Percentiles rank a stretch among this genome's conserved stretches.
Evolutionary conservation across 805 yeast species (phyloP).

Genomic region (Candida sonorensis): DNA sequence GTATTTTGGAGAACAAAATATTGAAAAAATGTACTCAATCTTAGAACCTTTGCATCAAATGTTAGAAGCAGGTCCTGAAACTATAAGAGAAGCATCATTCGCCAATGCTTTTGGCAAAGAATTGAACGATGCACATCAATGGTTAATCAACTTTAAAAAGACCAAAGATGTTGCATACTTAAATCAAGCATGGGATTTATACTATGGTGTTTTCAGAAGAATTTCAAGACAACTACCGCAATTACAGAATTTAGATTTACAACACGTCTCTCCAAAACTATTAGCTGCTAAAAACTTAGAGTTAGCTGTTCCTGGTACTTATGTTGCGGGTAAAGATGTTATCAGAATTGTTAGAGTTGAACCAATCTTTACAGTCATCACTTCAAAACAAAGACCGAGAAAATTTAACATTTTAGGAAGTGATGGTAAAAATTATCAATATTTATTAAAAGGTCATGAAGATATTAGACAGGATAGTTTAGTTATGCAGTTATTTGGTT

Average conservation of each 20-base stretch:
- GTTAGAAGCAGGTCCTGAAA: constrained; percentile 83
- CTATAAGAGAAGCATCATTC: constrained; percentile 88
- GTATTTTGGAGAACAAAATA: constrained; percentile 90
- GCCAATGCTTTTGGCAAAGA: constrained; percentile 92
- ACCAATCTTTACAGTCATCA: constrained; percentile 76
- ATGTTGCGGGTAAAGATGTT: constrained; percentile 75
- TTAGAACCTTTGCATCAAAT: constrained; percentile 83
- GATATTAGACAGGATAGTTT: constrained; percentile 96
- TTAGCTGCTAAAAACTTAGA: constrained; percentile 73
- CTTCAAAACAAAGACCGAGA: constrained; percentile 95
- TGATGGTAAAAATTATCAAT: constrained; percentile 88
- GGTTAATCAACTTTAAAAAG: constrained; percentile 81
- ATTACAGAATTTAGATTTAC: constrained; percentile 77
- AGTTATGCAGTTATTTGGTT: constrained; percentile 96
- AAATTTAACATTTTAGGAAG: constrained; percentile 72
- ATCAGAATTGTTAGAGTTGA: constrained; percentile 70
- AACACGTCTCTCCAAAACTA: constrained; percentile 88
- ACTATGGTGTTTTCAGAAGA: constrained; percentile 87
- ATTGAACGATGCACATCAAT: constrained; percentile 83
- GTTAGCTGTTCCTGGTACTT: constrained; percentile 91
- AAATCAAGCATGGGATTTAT: constrained; percentile 97
- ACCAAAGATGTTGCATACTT: constrained; percentile 82
- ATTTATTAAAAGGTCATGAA: constrained; percentile 87
- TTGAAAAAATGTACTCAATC: constrained; percentile 89
- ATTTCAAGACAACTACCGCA: constrained; percentile 87